These are phyloP conservation scores for Kwoniella newhampshirensis DNA, from an alignment of 768 basidiomycete species.

Conservation along the genomic window DNA sequence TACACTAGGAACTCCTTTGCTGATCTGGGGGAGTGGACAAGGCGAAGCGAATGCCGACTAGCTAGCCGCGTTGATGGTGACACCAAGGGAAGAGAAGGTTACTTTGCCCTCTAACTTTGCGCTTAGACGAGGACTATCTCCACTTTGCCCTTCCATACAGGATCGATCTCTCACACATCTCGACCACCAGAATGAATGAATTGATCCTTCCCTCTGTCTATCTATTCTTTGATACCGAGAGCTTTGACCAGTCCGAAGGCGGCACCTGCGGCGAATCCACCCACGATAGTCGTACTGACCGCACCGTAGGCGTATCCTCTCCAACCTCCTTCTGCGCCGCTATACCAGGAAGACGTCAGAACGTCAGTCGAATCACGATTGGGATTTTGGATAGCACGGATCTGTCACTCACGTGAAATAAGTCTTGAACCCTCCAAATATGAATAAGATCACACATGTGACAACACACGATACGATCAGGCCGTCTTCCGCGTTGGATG, in stretches of 20 bases:
- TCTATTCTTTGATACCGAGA: conserved; percentile 49
- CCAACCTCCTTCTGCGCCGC: conserved; percentile 58
- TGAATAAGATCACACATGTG: conserved; percentile 78
- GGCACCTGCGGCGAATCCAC: conserved; percentile 81
- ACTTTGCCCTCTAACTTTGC: too few relatives aligned
- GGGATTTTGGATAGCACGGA: not conserved
- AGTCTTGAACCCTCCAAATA: conserved; percentile 90
- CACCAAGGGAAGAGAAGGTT: too few relatives aligned
- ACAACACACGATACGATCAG: conserved; percentile 62
- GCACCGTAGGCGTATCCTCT: conserved; percentile 83
- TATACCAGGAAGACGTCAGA: conserved; percentile 12
- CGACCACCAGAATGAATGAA: too few relatives aligned
- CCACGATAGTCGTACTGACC: conserved; percentile 79
- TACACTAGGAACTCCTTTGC: too few relatives aligned
- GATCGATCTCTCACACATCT: too few relatives aligned
- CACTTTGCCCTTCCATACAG: too few relatives aligned
- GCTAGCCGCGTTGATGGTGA: too few relatives aligned
- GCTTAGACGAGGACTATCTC: too few relatives aligned
- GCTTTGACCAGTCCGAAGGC: conserved; percentile 64
- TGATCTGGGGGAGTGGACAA: too few relatives aligned
- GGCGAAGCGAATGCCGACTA: too few relatives aligned
- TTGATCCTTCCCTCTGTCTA: too few relatives aligned
- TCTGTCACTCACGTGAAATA: conserved; percentile 66
- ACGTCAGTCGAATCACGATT: not conserved
- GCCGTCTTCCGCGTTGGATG: conserved; percentile 63